Base-by-base conservation (phyloP, 2,329 filamentous ascomycete species). In the Lachnellula occidentalis region DNA sequence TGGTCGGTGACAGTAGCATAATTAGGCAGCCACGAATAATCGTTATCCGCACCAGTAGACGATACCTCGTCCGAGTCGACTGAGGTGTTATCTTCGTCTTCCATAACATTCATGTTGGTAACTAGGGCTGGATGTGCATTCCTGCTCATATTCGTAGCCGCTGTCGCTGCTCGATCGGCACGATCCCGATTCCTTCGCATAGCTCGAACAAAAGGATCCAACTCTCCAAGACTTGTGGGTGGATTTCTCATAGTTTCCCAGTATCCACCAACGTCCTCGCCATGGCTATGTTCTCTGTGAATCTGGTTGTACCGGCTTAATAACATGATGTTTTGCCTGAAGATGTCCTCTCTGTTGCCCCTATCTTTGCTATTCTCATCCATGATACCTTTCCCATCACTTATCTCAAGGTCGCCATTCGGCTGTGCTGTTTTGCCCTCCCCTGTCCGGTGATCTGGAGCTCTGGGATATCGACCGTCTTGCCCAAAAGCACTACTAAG, bases 401-500 rank as follows among this genome's bases (percentile, higher is more conserved):
- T 72, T 14, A 92, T 73, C 42, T 85, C 76, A 53, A 87, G 74
- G 47, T 87, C 85, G 1, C 87, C 87, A 57, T 85, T 80, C 4
- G 73, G 69, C 49, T 80, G 78, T 43, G 78, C 73, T n/a, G 77
- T 73, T 67, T 92, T 91, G 53, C 87, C 88, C 61, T 88, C 80
- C 47, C 79, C 11, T 72, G 76, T 52, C 5, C 81, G 76, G n/a
- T 77, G 78, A 31, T 76, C 72, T 54, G 89, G 84, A 14, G 81
- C 83, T 0, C 77, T 71, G 2, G 87, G 85, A 17, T 89, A 83
- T 53, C 79, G 76, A 1, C 86, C 86, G 57, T 89, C 86, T 43
- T 89, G 83, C 1, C 87, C 88, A 58, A 91, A 91, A 48, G 82
- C 72, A 60, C 82, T 83, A 67, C 88, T 92, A 45, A 92, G 78